Conservation (phyloP, 345 rosid genomes). For the Salix koriyanagi region DNA sequence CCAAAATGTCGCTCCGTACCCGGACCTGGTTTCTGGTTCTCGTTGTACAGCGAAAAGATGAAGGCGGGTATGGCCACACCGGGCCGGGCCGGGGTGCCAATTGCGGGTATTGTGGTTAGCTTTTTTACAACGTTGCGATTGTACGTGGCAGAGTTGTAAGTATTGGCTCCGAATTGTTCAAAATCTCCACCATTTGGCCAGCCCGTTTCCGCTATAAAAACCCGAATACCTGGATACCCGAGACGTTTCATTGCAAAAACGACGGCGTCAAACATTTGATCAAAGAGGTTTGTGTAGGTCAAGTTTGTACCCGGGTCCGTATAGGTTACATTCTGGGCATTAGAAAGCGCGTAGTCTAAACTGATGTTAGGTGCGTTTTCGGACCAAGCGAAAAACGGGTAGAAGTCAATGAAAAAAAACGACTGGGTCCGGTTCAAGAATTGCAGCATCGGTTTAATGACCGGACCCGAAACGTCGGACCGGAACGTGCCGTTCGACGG, state of each 20-base stretch:
- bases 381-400: slow-evolving; percentile 80
- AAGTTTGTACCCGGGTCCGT: slow-evolving; percentile 63
- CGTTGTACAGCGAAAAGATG: slow-evolving; percentile 73
- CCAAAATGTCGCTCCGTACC: slow-evolving; percentile 96
- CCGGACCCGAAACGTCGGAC: slow-evolving; percentile 45
- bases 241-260: slow-evolving; percentile 72
- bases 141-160: slow-evolving; percentile 84
- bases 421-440: slow-evolving; percentile 88
- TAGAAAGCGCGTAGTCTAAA: slow-evolving; percentile 64
- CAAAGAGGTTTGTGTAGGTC: slow-evolving; percentile 75
- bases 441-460: slow-evolving; percentile 71
- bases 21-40: slow-evolving; percentile 83
- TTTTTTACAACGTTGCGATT: slow-evolving; percentile 66
- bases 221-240: slow-evolving; percentile 64
- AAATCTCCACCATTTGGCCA: slow-evolving; percentile 87
- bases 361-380: slow-evolving; percentile 46
- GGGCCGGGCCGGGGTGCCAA: slow-evolving; percentile 90
- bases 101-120: slow-evolving; percentile 49
- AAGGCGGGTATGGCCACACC: slow-evolving; percentile 57
- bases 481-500: slow-evolving; percentile 85
- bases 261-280: slow-evolving; percentile 81
- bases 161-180: slow-evolving; percentile 86
- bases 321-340: slow-evolving; percentile 46
- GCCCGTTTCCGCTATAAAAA: slow-evolving; percentile 90
- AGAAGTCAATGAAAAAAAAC: slow-evolving; percentile 71